phyloP scores from a whole-genome alignment of 1,284 basidiomycete genomes.

The Rhodotorula sp. region DNA sequence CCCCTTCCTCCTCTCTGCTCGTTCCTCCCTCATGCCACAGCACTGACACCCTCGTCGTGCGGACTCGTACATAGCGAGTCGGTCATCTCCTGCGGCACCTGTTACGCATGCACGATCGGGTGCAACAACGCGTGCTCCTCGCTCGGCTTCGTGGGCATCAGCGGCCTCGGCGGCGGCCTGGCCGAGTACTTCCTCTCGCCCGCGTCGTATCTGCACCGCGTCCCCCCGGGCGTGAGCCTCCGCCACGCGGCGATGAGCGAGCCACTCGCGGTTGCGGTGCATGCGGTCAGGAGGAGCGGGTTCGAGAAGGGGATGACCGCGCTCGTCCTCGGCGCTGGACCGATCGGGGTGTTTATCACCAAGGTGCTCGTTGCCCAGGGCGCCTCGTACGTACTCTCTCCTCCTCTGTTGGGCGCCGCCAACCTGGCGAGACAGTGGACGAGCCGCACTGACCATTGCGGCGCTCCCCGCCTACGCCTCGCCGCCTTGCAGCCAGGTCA shows the following conservation, averaged over 20 bases:
- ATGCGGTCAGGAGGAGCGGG: slow-evolving; percentile 48
- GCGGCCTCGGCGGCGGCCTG: slow-evolving; percentile 35
- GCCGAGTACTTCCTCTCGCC: slow-evolving; percentile 49
- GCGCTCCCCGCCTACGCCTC: neutral
- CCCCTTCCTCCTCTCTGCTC: neutral
- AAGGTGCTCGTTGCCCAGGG: slow-evolving; percentile 45
- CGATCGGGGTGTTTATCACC: slow-evolving; percentile 49
- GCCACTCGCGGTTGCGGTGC: slow-evolving; percentile 51
- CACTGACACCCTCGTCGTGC: no score
- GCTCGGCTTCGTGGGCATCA: slow-evolving; percentile 47
- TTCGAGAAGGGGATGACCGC: slow-evolving; percentile 47
- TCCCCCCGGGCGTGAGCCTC: slow-evolving; percentile 47
- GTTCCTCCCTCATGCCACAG: neutral
- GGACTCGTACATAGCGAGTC: slow-evolving; percentile 45
- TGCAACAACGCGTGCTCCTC: slow-evolving; percentile 44
- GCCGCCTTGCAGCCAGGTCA: slow-evolving; percentile 1
- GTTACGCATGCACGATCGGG: slow-evolving; percentile 31
- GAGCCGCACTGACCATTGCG: no score
- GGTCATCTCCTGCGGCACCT: slow-evolving; percentile 45
- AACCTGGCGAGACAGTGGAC: neutral
- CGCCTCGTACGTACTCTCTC: slow-evolving; percentile 18
- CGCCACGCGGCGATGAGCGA: slow-evolving; percentile 44
- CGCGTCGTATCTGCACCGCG: slow-evolving; percentile 46
- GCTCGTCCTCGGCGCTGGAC: slow-evolving; percentile 51
- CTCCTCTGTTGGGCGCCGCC: no score